Base-by-base conservation (phyloP, 2,329 filamentous ascomycete species). In the Phialophora verrucosa region DNA sequence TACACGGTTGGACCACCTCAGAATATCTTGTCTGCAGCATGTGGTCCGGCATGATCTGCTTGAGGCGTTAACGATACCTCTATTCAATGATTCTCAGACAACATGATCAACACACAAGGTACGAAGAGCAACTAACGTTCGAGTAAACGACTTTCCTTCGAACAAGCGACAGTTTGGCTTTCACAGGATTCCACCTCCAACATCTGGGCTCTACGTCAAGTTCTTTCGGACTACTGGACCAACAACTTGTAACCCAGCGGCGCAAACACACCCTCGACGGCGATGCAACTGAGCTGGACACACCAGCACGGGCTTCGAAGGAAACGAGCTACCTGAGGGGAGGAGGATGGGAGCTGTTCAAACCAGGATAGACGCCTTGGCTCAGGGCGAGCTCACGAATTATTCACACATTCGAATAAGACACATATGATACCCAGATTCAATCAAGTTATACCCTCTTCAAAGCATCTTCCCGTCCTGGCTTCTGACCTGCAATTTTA, bases 1-100 rank as follows among this genome's bases (percentile, higher is more conserved):
- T 60, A 63, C 25, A 67, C 67, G 5, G 71, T 73, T 25, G 71
- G 69, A 42, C 71, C 71, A 23, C 71, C 71, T 38, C 70, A 72
- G 54, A 71, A 70, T n/a, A 73, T 73, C 50, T 49, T 66, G 56
- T 57, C 59, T 27, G 68, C 63, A 6, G 51, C 58, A n/a, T 71
- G 70, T 58, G 64, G 68, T 27, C 53, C 59, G 14, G 29, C 53
- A 7, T 66, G 55, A 66, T 53, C 47, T 5, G 20, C 27, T 31
- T 32, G 44, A 38, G 27, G 1, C 25, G 12, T 32, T 11, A 27
- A 17, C 17, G 14, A 25, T n/a, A 17, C 20, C 20, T 38, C 17
- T 23, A n/a, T 49, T 11, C 27, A 11, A 44, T n/a, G 31, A 44
- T 38, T 6, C 51, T 31, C 47, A 17, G 10, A 25, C 49, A 27